A percentile compares a stretch with the other conserved stretches of the same genome.
Conservation (phyloP, 305 asterid species). For the Caryopteris hybrid region DNA sequence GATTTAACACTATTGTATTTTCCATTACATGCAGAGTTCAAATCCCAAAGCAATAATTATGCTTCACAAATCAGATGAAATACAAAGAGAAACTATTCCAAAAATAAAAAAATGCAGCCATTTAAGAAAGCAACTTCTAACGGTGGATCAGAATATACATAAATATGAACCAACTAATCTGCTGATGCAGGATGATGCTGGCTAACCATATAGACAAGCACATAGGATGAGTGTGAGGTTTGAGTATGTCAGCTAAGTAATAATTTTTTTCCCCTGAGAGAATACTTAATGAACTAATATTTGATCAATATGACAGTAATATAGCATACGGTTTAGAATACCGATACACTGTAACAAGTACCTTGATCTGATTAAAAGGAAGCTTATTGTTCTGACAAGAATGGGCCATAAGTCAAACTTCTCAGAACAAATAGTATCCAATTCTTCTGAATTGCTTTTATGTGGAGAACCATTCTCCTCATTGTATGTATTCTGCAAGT, state of each 20-base stretch:
- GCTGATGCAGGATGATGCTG: no score
- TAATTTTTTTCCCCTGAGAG: neutral
- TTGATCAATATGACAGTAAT: neutral
- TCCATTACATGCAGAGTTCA: neutral
- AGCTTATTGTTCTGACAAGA: conserved; percentile 68
- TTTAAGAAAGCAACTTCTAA: no score
- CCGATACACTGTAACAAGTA: conserved; percentile 22
- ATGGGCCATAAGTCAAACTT: conserved; percentile 55
- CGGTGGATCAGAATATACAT: no score
- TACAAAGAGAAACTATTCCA: neutral
- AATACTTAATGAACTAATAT: neutral
- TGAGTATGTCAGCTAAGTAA: neutral
- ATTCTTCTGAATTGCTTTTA: conserved; percentile 24
- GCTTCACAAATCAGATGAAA: no score
- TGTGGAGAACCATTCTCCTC: conserved; percentile 29
- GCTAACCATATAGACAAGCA: neutral
- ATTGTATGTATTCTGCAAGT: conserved; percentile 19
- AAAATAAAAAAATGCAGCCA: neutral
- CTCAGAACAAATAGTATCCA: conserved; percentile 23
- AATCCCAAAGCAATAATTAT: no score
- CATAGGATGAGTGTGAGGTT: neutral
- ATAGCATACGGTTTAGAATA: neutral
- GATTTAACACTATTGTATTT: neutral
- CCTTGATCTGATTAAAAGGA: conserved; percentile 66
- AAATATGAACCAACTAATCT: no score